Percentiles rank a stretch among this genome's conserved stretches.
Conservation (phyloP, 2,329 filamentous ascomycete genomes). For the Fusarium napiforme region DNA sequence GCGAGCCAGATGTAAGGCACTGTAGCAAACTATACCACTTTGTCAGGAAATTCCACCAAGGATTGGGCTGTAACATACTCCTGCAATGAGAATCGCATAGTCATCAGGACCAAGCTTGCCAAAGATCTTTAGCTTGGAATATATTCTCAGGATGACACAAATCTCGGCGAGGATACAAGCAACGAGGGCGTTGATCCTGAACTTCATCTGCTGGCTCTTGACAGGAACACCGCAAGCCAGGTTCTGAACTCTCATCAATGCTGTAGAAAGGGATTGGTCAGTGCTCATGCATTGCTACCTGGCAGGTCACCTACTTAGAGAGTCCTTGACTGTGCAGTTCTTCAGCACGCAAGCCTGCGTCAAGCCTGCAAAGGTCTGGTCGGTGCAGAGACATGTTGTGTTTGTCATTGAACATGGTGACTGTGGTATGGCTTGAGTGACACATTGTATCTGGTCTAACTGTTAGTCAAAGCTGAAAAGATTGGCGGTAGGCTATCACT, state of each 20-base stretch:
- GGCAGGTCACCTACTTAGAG: conserved; percentile 14
- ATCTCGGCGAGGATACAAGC: conserved; percentile 29
- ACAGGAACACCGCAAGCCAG: conserved; percentile 27
- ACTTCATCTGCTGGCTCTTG: conserved; percentile 25
- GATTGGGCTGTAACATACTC: neutral
- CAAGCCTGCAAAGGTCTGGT: conserved; percentile 23
- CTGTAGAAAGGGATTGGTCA: neutral
- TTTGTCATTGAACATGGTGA: conserved; percentile 30
- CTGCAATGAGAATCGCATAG: conserved; percentile 26
- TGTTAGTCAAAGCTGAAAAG: neutral
- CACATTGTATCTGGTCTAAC: conserved; percentile 19
- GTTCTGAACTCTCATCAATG: conserved; percentile 22
- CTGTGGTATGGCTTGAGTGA: conserved; percentile 14
- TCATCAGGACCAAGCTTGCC: conserved; percentile 25
- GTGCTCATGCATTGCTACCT: rapidly evolving
- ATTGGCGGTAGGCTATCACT: neutral
- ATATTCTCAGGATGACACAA: conserved; percentile 21
- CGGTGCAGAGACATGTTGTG: conserved; percentile 31
- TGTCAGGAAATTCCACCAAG: neutral
- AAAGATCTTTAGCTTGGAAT: conserved; percentile 25
- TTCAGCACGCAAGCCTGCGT: conserved; percentile 23
- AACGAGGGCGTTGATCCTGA: conserved; percentile 22
- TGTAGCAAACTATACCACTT: conserved; percentile 9
- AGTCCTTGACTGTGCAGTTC: conserved; percentile 31
- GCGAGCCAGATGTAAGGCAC: conserved; percentile 30